These are phyloP conservation scores for Funneliformis caledonium DNA, from an alignment of 371 early-diverging fungal genomes.

Conservation along the genomic window DNA sequence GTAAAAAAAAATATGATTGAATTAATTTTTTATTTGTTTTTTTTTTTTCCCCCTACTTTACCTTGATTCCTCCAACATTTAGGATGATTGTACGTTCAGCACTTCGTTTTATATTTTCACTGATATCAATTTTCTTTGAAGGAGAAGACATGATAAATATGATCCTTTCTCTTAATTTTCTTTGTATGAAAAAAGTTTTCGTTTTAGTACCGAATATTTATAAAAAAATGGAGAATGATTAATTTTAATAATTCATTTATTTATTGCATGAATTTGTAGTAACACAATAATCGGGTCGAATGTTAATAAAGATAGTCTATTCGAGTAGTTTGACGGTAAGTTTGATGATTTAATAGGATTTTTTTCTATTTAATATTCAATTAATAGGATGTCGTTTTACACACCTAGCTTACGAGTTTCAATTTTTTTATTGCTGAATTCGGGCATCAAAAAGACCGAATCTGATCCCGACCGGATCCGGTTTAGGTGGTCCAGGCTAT, in stretches of 20 bases:
- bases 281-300: background rate
- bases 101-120: background rate
- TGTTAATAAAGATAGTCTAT: background rate
- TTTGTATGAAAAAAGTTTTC: background rate
- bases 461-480: background rate
- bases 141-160: background rate
- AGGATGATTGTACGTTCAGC: background rate
- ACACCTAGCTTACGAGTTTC: background rate
- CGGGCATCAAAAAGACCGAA: background rate
- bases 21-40: background rate
- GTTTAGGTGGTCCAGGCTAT: background rate
- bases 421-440: background rate
- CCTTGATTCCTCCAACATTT: slow-evolving; percentile 31
- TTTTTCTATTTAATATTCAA: background rate
- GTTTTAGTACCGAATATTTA: background rate
- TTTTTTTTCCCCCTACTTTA: background rate
- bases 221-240: background rate
- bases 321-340: background rate
- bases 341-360: background rate
- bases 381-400: background rate
- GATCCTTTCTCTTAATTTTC: background rate
- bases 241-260: background rate
- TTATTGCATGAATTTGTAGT: slow-evolving; percentile 1
- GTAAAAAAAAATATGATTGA: too few species aligned
- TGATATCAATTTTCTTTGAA: background rate